Conservation (phyloP, 2,329 filamentous ascomycete genomes). For the Xylariaceae sp. region DNA sequence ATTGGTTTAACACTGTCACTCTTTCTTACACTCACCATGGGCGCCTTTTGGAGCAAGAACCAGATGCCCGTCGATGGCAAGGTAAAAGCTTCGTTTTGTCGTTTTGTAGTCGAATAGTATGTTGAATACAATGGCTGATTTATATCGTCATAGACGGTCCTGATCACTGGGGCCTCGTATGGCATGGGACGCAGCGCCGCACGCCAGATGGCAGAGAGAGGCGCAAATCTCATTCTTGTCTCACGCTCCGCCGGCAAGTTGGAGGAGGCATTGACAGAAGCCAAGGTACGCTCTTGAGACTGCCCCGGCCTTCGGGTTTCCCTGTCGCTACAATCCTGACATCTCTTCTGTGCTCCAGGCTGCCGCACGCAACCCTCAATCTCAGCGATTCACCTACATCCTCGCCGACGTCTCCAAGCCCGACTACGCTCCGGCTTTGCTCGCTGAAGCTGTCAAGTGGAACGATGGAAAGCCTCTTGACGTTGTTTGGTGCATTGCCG, state of each 20-base stretch:
- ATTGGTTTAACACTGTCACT: slow-evolving; percentile 32
- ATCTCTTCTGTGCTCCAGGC: slow-evolving; percentile 41
- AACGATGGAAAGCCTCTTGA: slow-evolving; percentile 72
- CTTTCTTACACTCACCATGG: slow-evolving; percentile 50
- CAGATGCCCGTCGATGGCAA: slow-evolving; percentile 81
- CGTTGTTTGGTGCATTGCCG: slow-evolving; percentile 88
- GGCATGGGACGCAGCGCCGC: slow-evolving; percentile 82
- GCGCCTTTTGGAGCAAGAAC: slow-evolving; percentile 65
- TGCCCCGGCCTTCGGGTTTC: background rate
- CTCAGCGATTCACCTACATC: slow-evolving; percentile 79
- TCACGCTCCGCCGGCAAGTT: slow-evolving; percentile 75
- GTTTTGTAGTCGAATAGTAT: background rate
- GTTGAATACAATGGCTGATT: too few relatives aligned
- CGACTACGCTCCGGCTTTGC: slow-evolving; percentile 64
- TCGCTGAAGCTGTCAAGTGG: slow-evolving; percentile 72
- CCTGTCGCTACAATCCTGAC: slow-evolving; percentile 6
- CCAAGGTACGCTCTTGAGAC: slow-evolving; percentile 16
- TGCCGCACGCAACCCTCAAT: slow-evolving; percentile 58
- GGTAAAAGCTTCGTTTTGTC: slow-evolving; percentile 43
- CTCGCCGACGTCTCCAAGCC: slow-evolving; percentile 73
- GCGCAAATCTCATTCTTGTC: slow-evolving; percentile 82
- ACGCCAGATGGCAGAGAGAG: slow-evolving; percentile 71
- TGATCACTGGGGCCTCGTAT: slow-evolving; percentile 88
- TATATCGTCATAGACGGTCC: slow-evolving; percentile 60
- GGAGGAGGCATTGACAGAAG: slow-evolving; percentile 59